Conservation (phyloP, 2,329 filamentous ascomycete genomes). For the Beauveria brongniartii region DNA sequence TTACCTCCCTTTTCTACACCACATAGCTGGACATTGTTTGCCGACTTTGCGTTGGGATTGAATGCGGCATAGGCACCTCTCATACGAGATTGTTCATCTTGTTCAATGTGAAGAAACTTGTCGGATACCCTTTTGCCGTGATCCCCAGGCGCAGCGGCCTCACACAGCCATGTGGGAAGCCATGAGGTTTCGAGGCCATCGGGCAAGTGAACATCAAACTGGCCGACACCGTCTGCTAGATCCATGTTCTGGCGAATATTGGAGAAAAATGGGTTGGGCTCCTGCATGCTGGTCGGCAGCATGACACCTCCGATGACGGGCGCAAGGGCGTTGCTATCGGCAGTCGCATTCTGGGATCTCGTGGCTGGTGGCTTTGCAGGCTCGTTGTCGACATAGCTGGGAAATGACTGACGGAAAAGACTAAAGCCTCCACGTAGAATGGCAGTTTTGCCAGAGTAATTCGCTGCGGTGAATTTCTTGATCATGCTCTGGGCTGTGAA, state of each 20-base stretch:
- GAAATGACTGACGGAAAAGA: slow-evolving; percentile 60
- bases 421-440: slow-evolving; percentile 78
- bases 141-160: slow-evolving; percentile 58
- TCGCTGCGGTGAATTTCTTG: slow-evolving; percentile 84
- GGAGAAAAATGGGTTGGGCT: slow-evolving; percentile 82
- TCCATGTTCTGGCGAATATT: slow-evolving; percentile 98
- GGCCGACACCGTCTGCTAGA: slow-evolving; percentile 84
- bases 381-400: slow-evolving; percentile 52
- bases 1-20: slow-evolving; percentile 92
- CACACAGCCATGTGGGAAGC: slow-evolving; percentile 70
- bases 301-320: slow-evolving; percentile 86
- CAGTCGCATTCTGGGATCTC: slow-evolving; percentile 26
- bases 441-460: slow-evolving; percentile 64
- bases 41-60: slow-evolving; percentile 26
- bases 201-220: slow-evolving; percentile 52
- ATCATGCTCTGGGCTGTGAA: slow-evolving; percentile 75
- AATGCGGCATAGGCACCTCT: slow-evolving; percentile 58
- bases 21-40: slow-evolving; percentile 59
- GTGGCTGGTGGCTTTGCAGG: slow-evolving; percentile 32
- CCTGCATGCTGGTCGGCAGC: slow-evolving; percentile 61
- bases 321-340: slow-evolving; percentile 34
- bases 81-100: slow-evolving; percentile 86
- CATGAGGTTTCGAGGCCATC: slow-evolving; percentile 36
- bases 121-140: slow-evolving; percentile 75
- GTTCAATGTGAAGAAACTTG: slow-evolving; percentile 77